Evolutionary conservation across 116 monocot genomes (phyloP).

Genomic region (Phalaenopsis hybrid): DNA sequence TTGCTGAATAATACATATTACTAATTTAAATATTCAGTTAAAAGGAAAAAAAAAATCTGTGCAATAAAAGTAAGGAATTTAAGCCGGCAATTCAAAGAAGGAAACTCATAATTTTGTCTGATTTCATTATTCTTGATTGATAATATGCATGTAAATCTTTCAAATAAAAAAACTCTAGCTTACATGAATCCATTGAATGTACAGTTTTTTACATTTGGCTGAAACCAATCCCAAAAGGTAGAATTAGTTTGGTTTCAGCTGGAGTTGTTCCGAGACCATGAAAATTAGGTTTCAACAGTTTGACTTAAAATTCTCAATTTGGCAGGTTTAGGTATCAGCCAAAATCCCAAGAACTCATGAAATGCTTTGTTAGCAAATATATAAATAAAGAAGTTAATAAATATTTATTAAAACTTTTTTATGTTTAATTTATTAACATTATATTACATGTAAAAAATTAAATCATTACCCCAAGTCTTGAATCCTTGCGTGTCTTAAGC

Average conservation of each 20-base stretch:
- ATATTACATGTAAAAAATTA: no score
- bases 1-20: no score
- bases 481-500: not conserved
- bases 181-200: not conserved
- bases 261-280: not conserved
- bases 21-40: no score
- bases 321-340: not conserved
- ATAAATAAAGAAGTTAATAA: no score
- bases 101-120: no score
- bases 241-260: not conserved
- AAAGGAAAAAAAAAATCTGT: no score
- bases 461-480: not conserved
- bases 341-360: not conserved
- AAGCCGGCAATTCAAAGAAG: no score
- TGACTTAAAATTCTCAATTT: not conserved
- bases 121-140: no score
- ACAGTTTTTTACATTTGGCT: not conserved
- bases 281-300: not conserved
- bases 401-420: no score
- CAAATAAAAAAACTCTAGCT: not conserved
- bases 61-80: no score
- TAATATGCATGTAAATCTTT: not conserved
- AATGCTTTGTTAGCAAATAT: not conserved
- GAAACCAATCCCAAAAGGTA: not conserved
- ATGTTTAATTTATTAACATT: no score